Conservation (phyloP, 768 basidiomycete species). For the Mycena maculata region DNA sequence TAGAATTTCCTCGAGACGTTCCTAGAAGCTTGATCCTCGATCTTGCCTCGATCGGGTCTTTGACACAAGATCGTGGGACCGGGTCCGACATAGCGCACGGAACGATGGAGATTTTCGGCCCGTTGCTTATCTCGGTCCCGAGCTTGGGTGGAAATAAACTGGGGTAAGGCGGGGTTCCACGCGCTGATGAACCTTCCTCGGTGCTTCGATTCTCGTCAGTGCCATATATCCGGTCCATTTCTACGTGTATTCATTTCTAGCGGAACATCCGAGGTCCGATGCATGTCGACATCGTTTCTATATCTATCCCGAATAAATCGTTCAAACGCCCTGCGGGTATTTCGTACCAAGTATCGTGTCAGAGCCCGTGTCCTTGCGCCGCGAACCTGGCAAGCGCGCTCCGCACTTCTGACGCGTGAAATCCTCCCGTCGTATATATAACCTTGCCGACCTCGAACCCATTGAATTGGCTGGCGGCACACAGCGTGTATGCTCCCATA, state of each 20-base stretch:
- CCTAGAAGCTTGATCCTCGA: conserved; percentile 27
- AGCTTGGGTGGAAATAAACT: conserved; percentile 30
- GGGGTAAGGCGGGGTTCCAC: conserved; percentile 28
- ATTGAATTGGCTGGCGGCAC: conserved; percentile 96
- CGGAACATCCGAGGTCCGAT: conserved; percentile 9
- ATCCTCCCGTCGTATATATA: conserved; percentile 50
- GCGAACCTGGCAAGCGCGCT: conserved; percentile 20
- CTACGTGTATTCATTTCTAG: conserved; percentile 9
- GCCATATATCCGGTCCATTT: conserved; percentile 19
- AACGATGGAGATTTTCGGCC: conserved; percentile 19
- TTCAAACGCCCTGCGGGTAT: background rate
- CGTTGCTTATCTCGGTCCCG: conserved; percentile 44
- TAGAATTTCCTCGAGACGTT: conserved; percentile 11
- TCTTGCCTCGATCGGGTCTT: no score
- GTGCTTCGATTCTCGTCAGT: conserved; percentile 15
- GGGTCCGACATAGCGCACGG: conserved; percentile 49
- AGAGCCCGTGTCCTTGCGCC: conserved; percentile 13
- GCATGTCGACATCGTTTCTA: background rate
- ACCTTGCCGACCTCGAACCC: conserved; percentile 87
- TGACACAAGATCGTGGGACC: conserved; percentile 38
- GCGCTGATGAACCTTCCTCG: conserved; percentile 44
- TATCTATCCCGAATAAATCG: conserved; percentile 3
- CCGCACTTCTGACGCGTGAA: conserved; percentile 25
- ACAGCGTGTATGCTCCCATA: conserved; percentile 98
- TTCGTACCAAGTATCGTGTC: background rate